Evolutionary conservation across 1,139 yeast species (phyloP).

Genomic region (Debaryomyces sp.): DNA sequence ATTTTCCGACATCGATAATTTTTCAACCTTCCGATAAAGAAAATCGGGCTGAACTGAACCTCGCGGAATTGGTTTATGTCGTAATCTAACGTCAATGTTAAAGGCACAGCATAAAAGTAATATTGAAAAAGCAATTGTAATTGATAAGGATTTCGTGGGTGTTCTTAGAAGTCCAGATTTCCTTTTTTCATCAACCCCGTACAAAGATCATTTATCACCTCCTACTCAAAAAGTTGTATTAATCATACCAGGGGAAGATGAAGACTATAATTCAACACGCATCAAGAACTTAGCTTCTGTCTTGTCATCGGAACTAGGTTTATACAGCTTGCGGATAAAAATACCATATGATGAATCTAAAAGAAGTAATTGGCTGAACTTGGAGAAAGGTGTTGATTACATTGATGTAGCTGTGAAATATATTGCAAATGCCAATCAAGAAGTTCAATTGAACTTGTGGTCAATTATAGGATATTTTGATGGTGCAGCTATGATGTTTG

Average conservation of each 20-base stretch:
- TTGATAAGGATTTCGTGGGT: not conserved
- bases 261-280: not conserved
- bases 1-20: no score
- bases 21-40: not conserved
- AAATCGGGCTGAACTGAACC: not conserved
- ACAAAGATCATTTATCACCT: constrained; percentile 1
- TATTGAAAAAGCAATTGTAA: not conserved
- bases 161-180: not conserved
- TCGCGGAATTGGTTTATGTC: not conserved
- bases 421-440: constrained; percentile 35
- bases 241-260: not conserved
- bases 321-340: constrained; percentile 72
- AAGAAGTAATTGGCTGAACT: constrained; percentile 47
- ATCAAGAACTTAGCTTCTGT: constrained; percentile 49
- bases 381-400: constrained; percentile 58
- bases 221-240: constrained; percentile 1
- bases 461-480: constrained; percentile 76
- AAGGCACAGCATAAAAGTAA: not conserved
- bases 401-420: constrained; percentile 56
- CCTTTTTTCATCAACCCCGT: not conserved
- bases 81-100: not conserved
- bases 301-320: constrained; percentile 61
- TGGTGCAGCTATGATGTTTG: constrained; percentile 74
- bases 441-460: constrained; percentile 48
- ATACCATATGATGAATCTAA: constrained; percentile 86